Conservation (phyloP, 768 basidiomycete genomes). For the Fomitopsis serialis region DNA sequence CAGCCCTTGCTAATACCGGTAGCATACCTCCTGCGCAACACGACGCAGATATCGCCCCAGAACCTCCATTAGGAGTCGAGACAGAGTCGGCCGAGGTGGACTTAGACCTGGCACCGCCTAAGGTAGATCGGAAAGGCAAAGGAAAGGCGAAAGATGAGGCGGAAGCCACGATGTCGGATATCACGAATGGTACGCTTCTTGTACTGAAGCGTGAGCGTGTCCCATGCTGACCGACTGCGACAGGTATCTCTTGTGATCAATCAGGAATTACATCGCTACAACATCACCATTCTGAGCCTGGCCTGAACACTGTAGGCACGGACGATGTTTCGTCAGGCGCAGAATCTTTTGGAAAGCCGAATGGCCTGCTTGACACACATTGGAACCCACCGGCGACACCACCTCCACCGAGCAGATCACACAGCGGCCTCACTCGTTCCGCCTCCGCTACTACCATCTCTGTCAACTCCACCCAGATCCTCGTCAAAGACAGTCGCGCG, state of each 20-base stretch:
- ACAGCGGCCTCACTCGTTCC: neutral
- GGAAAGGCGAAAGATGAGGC: conserved; percentile 25
- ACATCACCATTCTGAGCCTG: neutral
- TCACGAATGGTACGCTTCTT: conserved; percentile 39
- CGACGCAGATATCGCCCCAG: neutral
- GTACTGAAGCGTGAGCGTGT: neutral
- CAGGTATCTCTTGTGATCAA: neutral
- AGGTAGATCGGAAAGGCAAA: conserved; percentile 22
- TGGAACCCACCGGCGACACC: neutral
- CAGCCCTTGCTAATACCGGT: conserved; percentile 50
- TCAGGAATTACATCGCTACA: neutral
- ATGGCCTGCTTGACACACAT: neutral
- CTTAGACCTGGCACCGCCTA: neutral
- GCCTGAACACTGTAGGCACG: neutral
- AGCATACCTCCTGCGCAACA: conserved; percentile 27
- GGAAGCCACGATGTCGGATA: conserved; percentile 31
- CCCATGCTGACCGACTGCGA: neutral
- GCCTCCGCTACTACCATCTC: neutral
- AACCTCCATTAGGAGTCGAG: conserved; percentile 1
- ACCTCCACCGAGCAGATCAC: neutral
- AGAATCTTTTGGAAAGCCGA: neutral
- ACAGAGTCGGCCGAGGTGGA: neutral
- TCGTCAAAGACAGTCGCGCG: neutral
- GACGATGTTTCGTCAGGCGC: neutral
- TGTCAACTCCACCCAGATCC: neutral